A percentile compares a stretch with the other conserved stretches of the same genome.
Evolutionary conservation across 345 rosid species (phyloP).

Genomic region (Camelina neglecta): DNA sequence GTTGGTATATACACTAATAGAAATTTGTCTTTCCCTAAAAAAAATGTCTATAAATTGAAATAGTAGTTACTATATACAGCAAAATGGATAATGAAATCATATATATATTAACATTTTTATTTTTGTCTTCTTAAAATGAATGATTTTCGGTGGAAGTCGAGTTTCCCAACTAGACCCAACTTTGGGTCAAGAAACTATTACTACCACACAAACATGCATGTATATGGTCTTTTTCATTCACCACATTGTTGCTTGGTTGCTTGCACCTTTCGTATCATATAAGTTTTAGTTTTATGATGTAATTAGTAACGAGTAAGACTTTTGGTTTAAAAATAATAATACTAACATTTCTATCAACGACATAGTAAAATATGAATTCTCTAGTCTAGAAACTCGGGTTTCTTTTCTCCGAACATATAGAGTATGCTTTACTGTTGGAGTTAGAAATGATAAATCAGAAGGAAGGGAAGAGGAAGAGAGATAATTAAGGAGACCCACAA

Average conservation of each 20-base stretch:
- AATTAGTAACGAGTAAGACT: not conserved
- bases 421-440: conserved; percentile 22
- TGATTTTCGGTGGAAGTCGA: conserved; percentile 31
- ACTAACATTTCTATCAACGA: not conserved
- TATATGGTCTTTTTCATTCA: not conserved
- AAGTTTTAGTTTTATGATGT: not conserved
- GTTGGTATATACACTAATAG: not conserved
- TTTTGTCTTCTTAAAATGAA: not conserved
- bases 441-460: not conserved
- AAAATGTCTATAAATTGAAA: not conserved
- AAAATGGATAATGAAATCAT: not conserved
- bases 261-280: not conserved
- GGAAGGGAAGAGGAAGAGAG: conserved; percentile 44
- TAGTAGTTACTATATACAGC: not conserved
- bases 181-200: not conserved
- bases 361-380: conserved; percentile 6
- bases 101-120: not conserved
- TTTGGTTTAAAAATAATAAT: not conserved
- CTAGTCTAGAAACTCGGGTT: not conserved
- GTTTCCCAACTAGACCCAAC: conserved; percentile 8
- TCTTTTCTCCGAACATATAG: not conserved
- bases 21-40: not conserved
- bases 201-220: not conserved
- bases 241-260: conserved; percentile 10
- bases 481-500: conserved; percentile 46